phyloP scores from a whole-genome alignment of 192 early-diverging fungal genomes.

The Gonapodya sp. region DNA sequence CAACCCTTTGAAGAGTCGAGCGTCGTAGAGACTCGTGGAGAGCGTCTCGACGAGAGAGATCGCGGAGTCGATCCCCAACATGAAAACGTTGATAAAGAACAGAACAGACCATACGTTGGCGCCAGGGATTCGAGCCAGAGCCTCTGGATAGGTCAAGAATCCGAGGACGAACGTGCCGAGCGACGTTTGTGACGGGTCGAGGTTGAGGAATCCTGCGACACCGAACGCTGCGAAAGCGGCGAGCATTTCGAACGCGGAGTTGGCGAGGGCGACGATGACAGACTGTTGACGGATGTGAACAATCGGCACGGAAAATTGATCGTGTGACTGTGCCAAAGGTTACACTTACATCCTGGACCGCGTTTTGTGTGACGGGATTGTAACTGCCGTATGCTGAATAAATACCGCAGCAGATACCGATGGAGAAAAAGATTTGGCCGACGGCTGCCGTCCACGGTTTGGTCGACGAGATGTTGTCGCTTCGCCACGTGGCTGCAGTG shows the following conservation, averaged over 20 bases:
- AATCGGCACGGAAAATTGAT: no score
- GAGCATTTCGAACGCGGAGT: not conserved
- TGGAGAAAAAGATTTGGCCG: conserved; percentile 1
- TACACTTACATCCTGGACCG: not conserved
- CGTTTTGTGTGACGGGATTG: not conserved
- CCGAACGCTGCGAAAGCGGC: not conserved
- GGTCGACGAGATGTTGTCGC: not conserved
- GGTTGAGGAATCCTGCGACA: not conserved
- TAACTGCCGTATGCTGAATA: not conserved
- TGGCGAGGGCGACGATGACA: not conserved
- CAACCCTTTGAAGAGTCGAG: not conserved
- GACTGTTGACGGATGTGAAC: no score
- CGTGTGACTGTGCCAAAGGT: not conserved
- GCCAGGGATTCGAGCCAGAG: not conserved
- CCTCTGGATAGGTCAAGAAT: not conserved
- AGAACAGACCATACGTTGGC: not conserved
- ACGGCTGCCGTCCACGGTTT: conserved; percentile 1
- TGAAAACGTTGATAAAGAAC: not conserved
- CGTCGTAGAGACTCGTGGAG: not conserved
- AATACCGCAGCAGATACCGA: not conserved
- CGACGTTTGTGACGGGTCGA: not conserved
- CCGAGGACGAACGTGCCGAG: not conserved
- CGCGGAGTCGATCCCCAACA: not conserved
- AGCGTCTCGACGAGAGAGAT: not conserved
- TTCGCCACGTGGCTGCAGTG: not conserved